Percentiles rank a stretch among this genome's conserved stretches.
Evolutionary conservation across 192 early-diverging fungal species (phyloP).

Genomic region (Paraglomus brasilianum): DNA sequence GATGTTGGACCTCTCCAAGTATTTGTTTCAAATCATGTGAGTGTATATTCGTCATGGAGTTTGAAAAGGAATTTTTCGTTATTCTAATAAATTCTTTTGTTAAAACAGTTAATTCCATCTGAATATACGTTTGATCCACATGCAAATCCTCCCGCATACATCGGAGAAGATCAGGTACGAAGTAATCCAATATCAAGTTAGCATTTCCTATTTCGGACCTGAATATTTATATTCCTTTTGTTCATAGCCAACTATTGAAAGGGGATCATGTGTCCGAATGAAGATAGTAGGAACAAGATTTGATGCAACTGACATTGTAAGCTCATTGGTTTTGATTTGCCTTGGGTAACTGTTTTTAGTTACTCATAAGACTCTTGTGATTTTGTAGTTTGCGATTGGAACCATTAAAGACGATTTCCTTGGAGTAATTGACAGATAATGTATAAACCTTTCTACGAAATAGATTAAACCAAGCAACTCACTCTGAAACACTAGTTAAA

Average conservation of each 20-base stretch:
- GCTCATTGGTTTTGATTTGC: constrained; percentile 31
- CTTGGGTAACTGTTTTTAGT: background rate
- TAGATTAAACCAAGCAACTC: too few species aligned
- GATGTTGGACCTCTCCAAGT: constrained; percentile 92
- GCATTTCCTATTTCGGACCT: background rate
- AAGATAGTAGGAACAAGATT: constrained; percentile 88
- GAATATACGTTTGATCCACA: constrained; percentile 91
- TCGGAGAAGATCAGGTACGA: constrained; percentile 66
- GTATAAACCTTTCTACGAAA: too few species aligned
- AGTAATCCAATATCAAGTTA: background rate
- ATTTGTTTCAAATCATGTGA: constrained; percentile 82
- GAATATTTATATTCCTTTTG: constrained; percentile 31
- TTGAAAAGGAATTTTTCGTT: background rate
- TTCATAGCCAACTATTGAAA: constrained; percentile 67
- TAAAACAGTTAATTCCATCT: constrained; percentile 73
- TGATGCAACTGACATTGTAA: constrained; percentile 92
- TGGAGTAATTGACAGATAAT: constrained; percentile 1
- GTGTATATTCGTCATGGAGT: constrained; percentile 7
- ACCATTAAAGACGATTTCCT: constrained; percentile 95
- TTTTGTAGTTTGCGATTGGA: constrained; percentile 81
- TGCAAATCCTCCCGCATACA: constrained; percentile 74
- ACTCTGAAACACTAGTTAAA: too few species aligned
- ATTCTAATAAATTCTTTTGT: background rate
- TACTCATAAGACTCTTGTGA: background rate
- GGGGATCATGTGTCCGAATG: constrained; percentile 79